Percentiles rank a stretch among this genome's conserved stretches.
These are phyloP conservation scores for Nothophaeocryptopus gaeumannii DNA, from an alignment of 2,329 filamentous ascomycete genomes.

Conservation along the genomic window DNA sequence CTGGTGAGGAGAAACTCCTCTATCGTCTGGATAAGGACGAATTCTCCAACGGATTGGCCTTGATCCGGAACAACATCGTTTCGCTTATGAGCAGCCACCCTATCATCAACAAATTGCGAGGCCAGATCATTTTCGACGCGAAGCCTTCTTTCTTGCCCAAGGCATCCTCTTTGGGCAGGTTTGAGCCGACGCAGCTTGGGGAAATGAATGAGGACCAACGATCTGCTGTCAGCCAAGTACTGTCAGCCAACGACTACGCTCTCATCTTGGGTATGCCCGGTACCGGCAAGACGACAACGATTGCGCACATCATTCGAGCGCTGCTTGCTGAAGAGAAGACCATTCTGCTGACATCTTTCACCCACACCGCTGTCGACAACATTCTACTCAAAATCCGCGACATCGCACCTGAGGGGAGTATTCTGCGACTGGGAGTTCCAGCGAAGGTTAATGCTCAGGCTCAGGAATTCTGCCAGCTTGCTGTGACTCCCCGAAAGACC, in stretches of 20 bases:
- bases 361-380: constrained; percentile 96
- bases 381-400: constrained; percentile 87
- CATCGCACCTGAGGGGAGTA: constrained; percentile 53
- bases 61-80: constrained; percentile 88
- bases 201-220: constrained; percentile 82
- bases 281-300: constrained; percentile 96
- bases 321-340: constrained; percentile 86
- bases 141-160: constrained; percentile 64
- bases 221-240: constrained; percentile 85
- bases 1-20: constrained; percentile 52
- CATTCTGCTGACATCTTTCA: constrained; percentile 90
- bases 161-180: constrained; percentile 10
- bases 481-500: constrained; percentile 67
- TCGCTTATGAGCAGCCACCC: constrained; percentile 68
- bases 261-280: constrained; percentile 98
- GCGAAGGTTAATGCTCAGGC: constrained; percentile 88
- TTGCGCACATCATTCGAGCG: constrained; percentile 92
- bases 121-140: constrained; percentile 74
- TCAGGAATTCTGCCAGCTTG: constrained; percentile 77
- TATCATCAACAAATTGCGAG: constrained; percentile 58
- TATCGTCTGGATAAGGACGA: constrained; percentile 97
- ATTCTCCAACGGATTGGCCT: constrained; percentile 96
- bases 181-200: constrained; percentile 29
- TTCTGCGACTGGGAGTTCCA: constrained; percentile 79
- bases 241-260: constrained; percentile 92